A percentile compares a stretch with the other conserved stretches of the same genome.
Evolutionary conservation across 2,329 filamentous ascomycete genomes (phyloP).

Genomic region (Orbilia oligospora): DNA sequence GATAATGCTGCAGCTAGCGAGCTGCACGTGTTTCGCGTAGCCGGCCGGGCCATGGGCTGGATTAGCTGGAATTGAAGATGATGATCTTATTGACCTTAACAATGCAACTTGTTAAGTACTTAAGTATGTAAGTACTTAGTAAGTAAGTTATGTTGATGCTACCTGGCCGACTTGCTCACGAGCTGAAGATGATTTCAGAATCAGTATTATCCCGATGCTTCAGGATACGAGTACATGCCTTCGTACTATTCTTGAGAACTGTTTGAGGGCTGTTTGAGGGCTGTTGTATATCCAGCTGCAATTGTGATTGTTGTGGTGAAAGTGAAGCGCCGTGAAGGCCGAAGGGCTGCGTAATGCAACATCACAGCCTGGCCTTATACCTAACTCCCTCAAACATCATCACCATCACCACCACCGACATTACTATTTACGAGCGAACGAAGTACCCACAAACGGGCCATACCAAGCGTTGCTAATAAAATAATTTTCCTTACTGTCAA

Average conservation of each 20-base stretch:
- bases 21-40: neutral
- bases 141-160: too few species aligned
- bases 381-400: neutral
- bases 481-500: neutral
- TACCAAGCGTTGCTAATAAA: neutral
- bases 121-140: too few species aligned
- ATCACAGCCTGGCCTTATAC: constrained; percentile 46
- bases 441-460: too few species aligned
- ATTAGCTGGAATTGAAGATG: neutral
- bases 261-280: neutral
- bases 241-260: neutral
- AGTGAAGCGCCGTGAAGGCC: too few species aligned
- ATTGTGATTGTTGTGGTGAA: neutral
- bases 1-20: neutral
- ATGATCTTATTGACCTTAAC: neutral
- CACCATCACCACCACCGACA: neutral
- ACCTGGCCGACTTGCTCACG: too few species aligned
- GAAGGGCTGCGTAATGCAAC: constrained; percentile 16
- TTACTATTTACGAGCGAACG: too few species aligned
- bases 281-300: neutral
- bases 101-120: neutral
- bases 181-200: too few species aligned
- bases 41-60: too few species aligned
- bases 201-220: too few species aligned
- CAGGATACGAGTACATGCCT: neutral